Percentiles rank a stretch among this genome's conserved stretches.
Conservation (phyloP, 495 filamentous ascomycete species). For the Penicillium paxilli region DNA sequence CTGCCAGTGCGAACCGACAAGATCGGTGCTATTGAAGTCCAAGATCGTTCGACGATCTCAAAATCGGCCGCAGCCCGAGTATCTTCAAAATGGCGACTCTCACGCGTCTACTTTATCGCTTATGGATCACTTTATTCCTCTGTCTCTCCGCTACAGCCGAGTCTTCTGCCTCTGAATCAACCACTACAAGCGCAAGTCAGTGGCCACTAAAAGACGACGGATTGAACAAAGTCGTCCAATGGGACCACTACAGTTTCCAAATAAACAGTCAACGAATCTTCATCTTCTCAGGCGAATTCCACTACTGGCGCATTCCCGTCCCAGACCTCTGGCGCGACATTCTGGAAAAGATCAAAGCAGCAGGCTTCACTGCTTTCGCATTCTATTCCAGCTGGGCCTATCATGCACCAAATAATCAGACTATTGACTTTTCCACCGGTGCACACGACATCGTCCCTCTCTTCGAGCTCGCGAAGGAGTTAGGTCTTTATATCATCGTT, state of each 20-base stretch:
- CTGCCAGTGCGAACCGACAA: too few relatives aligned
- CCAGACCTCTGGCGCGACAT: constrained; percentile 61
- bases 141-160: constrained; percentile 18
- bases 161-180: constrained; percentile 12
- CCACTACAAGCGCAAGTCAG: too few relatives aligned
- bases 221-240: constrained; percentile 51
- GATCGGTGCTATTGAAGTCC: not conserved
- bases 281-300: constrained; percentile 61
- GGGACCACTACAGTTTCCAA: constrained; percentile 61
- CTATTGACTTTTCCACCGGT: constrained; percentile 57
- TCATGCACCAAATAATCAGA: constrained; percentile 50
- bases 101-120: constrained; percentile 10
- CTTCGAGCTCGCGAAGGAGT: constrained; percentile 55
- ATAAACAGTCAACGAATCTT: constrained; percentile 56
- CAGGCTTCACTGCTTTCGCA: constrained; percentile 55
- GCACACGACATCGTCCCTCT: constrained; percentile 53
- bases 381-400: constrained; percentile 61
- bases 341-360: constrained; percentile 63
- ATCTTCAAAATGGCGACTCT: constrained; percentile 11
- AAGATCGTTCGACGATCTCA: not conserved
- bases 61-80: constrained; percentile 5
- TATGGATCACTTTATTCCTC: constrained; percentile 20
- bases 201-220: constrained; percentile 55
- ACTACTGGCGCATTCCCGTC: constrained; percentile 61
- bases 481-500: constrained; percentile 39